Conservation (phyloP, 1,139 yeast species). For the Pichia kudriavzevii region DNA sequence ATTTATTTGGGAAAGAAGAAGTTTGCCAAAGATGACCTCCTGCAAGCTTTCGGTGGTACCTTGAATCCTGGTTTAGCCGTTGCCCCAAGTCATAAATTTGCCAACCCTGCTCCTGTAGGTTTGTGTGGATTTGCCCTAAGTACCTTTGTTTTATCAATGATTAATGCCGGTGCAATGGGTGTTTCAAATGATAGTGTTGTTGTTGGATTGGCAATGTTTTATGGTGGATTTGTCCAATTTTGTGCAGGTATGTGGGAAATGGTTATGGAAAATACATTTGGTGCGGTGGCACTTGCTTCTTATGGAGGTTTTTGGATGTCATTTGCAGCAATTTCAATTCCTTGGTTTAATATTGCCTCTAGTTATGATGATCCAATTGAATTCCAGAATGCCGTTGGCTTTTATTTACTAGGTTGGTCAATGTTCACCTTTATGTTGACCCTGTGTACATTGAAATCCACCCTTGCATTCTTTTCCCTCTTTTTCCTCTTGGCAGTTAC, state of each 20-base stretch:
- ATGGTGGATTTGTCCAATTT: conserved; percentile 76
- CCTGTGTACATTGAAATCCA: conserved; percentile 67
- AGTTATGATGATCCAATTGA: conserved; percentile 33
- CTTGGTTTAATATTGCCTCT: conserved; percentile 66
- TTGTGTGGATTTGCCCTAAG: conserved; percentile 78
- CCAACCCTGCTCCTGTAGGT: conserved; percentile 87
- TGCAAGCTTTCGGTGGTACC: conserved; percentile 69
- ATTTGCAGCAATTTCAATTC: conserved; percentile 59
- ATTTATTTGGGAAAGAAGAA: conserved; percentile 67
- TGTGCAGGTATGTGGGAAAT: conserved; percentile 73
- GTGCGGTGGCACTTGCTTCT: conserved; percentile 77
- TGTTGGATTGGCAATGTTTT: conserved; percentile 72
- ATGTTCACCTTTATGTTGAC: conserved; percentile 66
- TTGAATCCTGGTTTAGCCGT: conserved; percentile 56
- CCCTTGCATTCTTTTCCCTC: conserved; percentile 63
- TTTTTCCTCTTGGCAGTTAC: conserved; percentile 61
- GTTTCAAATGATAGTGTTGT: conserved; percentile 46
- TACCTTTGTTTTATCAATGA: conserved; percentile 69
- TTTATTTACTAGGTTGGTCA: conserved; percentile 72
- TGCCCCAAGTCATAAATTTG: conserved; percentile 65
- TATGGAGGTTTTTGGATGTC: conserved; percentile 90
- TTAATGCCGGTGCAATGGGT: conserved; percentile 57
- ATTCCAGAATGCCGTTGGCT: conserved; percentile 56
- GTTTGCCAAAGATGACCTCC: conserved; percentile 54
- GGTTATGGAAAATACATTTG: conserved; percentile 77